Conservation (phyloP, 257 asterid genomes). For the Plantago major region DNA sequence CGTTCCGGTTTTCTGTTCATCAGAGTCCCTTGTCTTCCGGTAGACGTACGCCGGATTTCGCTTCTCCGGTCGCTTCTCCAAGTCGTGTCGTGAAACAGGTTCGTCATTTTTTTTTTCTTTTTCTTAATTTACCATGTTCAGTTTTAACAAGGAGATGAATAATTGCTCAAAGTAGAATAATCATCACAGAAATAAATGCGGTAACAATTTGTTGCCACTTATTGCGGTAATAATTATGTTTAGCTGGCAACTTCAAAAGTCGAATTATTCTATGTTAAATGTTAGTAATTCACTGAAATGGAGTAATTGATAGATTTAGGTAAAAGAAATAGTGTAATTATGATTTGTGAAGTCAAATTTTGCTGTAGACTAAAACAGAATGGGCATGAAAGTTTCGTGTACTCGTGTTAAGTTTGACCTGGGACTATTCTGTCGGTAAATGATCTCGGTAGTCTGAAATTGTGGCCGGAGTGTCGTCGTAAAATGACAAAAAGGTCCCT, state of each 20-base stretch:
- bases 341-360: too few relatives aligned
- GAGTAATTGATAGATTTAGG: not conserved
- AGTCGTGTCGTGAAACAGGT: constrained; percentile 51
- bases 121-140: not conserved
- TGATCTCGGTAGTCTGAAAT: constrained; percentile 43
- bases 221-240: not conserved
- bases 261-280: not conserved
- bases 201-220: not conserved
- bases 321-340: too few relatives aligned
- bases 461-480: constrained; percentile 48
- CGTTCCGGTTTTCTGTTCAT: constrained; percentile 49
- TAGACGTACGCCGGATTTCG: constrained; percentile 54
- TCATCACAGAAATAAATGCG: constrained; percentile 7
- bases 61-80: constrained; percentile 75
- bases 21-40: constrained; percentile 41
- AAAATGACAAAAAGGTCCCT: constrained; percentile 40
- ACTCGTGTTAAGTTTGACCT: not conserved
- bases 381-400: constrained; percentile 10
- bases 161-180: constrained; percentile 11
- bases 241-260: not conserved
- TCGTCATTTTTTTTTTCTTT: constrained; percentile 11
- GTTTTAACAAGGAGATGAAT: not conserved
- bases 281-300: not conserved
- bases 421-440: constrained; percentile 34
- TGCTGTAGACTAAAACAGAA: too few relatives aligned